Base-by-base conservation (phyloP, 1,139 yeast genomes). In the Insectozyma bohioensis region DNA sequence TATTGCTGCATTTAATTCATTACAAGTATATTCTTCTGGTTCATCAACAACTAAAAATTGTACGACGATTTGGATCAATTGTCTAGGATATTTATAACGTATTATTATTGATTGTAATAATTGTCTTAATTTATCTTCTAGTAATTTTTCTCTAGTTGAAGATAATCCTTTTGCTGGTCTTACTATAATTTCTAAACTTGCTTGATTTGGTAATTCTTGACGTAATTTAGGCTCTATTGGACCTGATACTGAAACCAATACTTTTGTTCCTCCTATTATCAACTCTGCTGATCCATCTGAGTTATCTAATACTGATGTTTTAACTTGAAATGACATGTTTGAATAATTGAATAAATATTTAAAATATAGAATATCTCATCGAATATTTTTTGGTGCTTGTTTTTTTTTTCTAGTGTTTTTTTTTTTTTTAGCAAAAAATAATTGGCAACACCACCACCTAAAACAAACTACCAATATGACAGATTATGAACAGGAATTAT, bases 151-250 rank as follows among this genome's bases (percentile, higher is more conserved):
- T 48, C 95, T 67, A 0, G 96, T 85, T 14, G 75, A 64, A 4
- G 95, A 72, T 2, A 83, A 69, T 1, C 97, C 97, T 7, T 69
- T 61, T 14, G 85, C 76, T 1, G 97, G 97, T 31, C 90, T 67
- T 3, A 90, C 78, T 15, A 79, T 75, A n/a, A 92, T 72, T 55
- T 88, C 97, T 24, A 92, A 58, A 16, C 87, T 78, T 12, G 92
- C 82, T 31, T 72, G 69, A 15, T 85, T 82, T 6, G 97, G 95
- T 25, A 82, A 59, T 54, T 92, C 98, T 53, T 88, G 95, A 47
- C 94, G 74, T 12, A 76, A 60, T 56, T 83, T 84, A 8, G 90
- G 85, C 50, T 90, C 97, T 29, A 90, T 73, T 1, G 98, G 98
- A 0, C 98, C 98, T 1, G 90, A 75, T 1, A 90, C 90, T 0